Base-by-base conservation (phyloP, 345 rosid species). In the Brassica rapa region DNA sequence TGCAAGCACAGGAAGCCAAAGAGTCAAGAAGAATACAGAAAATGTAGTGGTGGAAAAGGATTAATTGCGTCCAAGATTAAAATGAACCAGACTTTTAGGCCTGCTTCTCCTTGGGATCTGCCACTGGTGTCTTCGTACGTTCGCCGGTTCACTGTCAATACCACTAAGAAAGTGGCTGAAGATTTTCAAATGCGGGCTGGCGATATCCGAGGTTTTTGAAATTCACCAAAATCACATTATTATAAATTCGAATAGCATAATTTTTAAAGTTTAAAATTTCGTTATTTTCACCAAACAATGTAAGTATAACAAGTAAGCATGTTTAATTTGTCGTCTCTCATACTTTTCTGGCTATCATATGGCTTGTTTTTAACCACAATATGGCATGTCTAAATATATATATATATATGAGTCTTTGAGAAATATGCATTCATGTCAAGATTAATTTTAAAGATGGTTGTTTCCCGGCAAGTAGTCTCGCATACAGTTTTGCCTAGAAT, bases 61-160 rank as follows among this genome's bases (percentile, higher is more conserved):
- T 86, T 90, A 82, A 68, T 89, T 10, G 98, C 86, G 27, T 89
- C 96, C 4, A 86, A 62, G 29, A 89, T 86, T 79, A 86, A 77
- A 80, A 73, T 91, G 87, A 83, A 88, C 37, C 94, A 90, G 70
- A 71, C 86, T 63, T 86, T 91, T 81, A 88, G 88, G 83, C 98
- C 98, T 15, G 77, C 96, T 60, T 9, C 8, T 23, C 57, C 87
- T 46, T 78, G 86, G 35, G 89, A 95, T 3, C 90, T 95, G 2
- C 96, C 98, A 3, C 96, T 93, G 11, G 68, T 93, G 72, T 93
- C 98, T 23, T 93, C 91, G 94, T 91, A 87, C 76, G 83, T 93
- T 5, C 85, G 93, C 66, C 84, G 89, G 75, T 81, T 88, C 70
- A 93, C 92, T 3, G 9, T 85, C 71, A 88, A 62, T 75, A 87